Evolutionary conservation across 306 rosid species (phyloP).

Genomic region (Echinosophora koreensis): DNA sequence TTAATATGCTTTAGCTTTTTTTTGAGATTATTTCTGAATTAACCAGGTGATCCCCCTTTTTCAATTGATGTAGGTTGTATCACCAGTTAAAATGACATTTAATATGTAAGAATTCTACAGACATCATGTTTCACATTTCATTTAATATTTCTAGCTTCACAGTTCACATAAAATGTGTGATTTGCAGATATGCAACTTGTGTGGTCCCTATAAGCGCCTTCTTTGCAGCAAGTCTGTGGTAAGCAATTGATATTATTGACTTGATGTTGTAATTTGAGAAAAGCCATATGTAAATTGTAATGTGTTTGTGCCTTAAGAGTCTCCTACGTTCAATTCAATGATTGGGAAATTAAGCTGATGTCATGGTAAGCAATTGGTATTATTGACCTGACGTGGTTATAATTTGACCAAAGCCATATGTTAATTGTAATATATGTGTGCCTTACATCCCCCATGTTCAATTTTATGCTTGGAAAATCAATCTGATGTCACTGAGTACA

Average conservation of each 20-base stretch:
- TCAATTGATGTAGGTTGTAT: constrained; percentile 79
- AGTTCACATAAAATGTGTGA: constrained; percentile 45
- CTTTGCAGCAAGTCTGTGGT: constrained; percentile 99
- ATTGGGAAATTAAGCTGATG: constrained; percentile 3
- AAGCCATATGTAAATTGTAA: not conserved
- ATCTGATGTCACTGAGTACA: constrained; percentile 5
- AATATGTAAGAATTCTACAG: constrained; percentile 74
- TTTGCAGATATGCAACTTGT: constrained; percentile 90
- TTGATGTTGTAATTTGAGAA: constrained; percentile 32
- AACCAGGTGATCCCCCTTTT: constrained; percentile 9
- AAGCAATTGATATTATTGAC: constrained; percentile 53
- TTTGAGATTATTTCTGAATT: constrained; percentile 21
- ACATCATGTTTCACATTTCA: constrained; percentile 39
- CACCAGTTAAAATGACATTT: constrained; percentile 96
- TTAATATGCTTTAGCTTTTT: constrained; percentile 34
- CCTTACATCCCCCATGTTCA: constrained; percentile 7
- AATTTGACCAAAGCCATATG: constrained; percentile 2
- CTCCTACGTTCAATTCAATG: constrained; percentile 2
- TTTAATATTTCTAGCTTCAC: constrained; percentile 40
- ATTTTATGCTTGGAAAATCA: constrained; percentile 9
- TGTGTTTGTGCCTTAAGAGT: not conserved
- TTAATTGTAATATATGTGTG: not conserved
- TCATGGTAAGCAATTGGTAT: constrained; percentile 70
- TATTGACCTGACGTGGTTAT: constrained; percentile 24
- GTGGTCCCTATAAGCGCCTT: constrained; percentile 97